Base-by-base conservation (phyloP, 495 filamentous ascomycete genomes). In the Hypoxylon subgilvum region DNA sequence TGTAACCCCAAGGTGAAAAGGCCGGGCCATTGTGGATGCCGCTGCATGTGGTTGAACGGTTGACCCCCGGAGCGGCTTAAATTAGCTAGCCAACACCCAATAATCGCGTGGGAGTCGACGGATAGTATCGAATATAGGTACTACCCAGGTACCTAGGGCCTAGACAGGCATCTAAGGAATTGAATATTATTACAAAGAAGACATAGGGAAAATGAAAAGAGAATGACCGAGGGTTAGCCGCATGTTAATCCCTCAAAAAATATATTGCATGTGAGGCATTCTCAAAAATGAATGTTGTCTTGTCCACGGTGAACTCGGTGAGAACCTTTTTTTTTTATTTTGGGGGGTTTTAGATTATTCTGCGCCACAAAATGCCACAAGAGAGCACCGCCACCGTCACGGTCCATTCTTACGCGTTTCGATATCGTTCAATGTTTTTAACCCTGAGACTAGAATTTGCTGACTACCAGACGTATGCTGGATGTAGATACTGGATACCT, bases 221-320 rank as follows among this genome's bases (percentile, higher is more conserved):
- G 40, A 45, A 40, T 12, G 34, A 21, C 17, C 13, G 28, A 52
- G 21, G 34, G 21, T 30, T 34, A 75, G 35, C 66, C 68, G 8
- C 72, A 78, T 57, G 71, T 68, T 49, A 74, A 73, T 67, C 61
- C 62, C 36, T 64, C 67, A 12, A 43, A 34, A 6, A 6, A 12
- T 30, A 45, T 67, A 51, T 28, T 43, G 53, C 43, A 52, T 31
- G 42, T 28, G 14, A 40, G 4, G 36, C 28, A 14, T 10, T n/a
- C 10, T 8, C 16, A 40, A 49, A 35, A 28, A 10, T 18, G 22
- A 14, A 31, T 36, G 57, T 22, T 48, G 27, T 36, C 32, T 27
- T 28, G 40, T 47, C 14, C 1, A 21, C 43, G 49, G 36, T 51
- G 35, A 61, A 32, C n/a, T 36, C 51, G 51, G 51, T 50, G 18